Base-by-base conservation (phyloP, 306 rosid genomes). In the Mimosa pudica region DNA sequence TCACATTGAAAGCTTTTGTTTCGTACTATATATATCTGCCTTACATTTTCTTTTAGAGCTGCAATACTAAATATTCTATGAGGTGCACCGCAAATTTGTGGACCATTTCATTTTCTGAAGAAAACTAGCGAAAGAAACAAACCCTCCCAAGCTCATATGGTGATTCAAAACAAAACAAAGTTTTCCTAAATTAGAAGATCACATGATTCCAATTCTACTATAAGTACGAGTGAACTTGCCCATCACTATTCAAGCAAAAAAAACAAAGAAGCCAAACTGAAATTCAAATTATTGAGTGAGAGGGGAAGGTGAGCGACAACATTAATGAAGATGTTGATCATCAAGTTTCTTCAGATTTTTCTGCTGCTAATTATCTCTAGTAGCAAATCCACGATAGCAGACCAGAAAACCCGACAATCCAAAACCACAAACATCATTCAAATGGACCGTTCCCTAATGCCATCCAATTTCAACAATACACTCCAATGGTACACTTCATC, bases 401-500 rank as follows among this genome's bases (percentile, higher is more conserved):
- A 48, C 79, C 89, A 77, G 41, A 86, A 82, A 74, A 24, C 30
- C 30, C 30, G 1, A 24, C 30, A 24, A 24, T 24, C 30, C 30
- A 24, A 24, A 24, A 83, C 51, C 72, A 94, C 97, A 67, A 92
- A 87, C 81, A 87, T 94, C 82, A 55, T 94, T 78, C 97, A 88
- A 86, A 91, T 91, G 98, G 98, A 92, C 88, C 87, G 80, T 83
- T 61, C 88, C 73, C 79, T 49, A 78, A 94, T 91, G 97, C 97
- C 98, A 10, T 61, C 75, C 74, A 87, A 71, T 48, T 94, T 91
- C 80, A 73, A 76, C 7, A 86, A 91, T 71, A 93, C 88, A 67
- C 83, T 83, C 68, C 72, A 83, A 1, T 92, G 97, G 98, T 95
- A 87, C 51, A 90, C 80, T 67, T 87, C 97, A 30, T 91, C 98